Evolutionary conservation across 2,329 filamentous ascomycete genomes (phyloP).

Genomic region (Neophaeococcomyces mojaviensis): DNA sequence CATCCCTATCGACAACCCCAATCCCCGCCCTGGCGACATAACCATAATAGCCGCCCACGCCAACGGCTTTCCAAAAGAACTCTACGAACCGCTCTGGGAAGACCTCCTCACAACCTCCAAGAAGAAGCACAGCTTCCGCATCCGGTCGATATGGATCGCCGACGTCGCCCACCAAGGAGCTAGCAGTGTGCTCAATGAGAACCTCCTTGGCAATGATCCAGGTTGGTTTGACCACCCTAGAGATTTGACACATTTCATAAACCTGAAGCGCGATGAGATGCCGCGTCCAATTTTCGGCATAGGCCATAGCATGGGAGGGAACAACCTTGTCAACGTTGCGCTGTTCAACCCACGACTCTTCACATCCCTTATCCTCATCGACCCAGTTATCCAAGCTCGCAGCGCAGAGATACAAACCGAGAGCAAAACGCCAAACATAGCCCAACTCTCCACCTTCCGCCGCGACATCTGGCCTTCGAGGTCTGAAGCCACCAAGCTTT

Average conservation of each 20-base stretch:
- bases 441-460: conserved; percentile 61
- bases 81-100: conserved; percentile 82
- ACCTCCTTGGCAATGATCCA: conserved; percentile 67
- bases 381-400: conserved; percentile 39
- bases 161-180: conserved; percentile 71
- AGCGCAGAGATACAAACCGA: conserved; percentile 12
- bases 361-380: conserved; percentile 62
- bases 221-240: conserved; percentile 71
- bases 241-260: conserved; percentile 58
- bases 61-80: conserved; percentile 56
- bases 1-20: conserved; percentile 41
- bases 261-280: conserved; percentile 28
- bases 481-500: conserved; percentile 57
- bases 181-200: conserved; percentile 66
- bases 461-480: conserved; percentile 79
- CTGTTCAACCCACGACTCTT: conserved; percentile 66
- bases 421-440: conserved; percentile 38
- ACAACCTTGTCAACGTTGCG: conserved; percentile 47
- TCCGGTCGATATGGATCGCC: conserved; percentile 73
- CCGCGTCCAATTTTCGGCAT: conserved; percentile 63
- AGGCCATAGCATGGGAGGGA: conserved; percentile 77
- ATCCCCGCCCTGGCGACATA: conserved; percentile 40
- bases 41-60: conserved; percentile 50
- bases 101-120: conserved; percentile 55
- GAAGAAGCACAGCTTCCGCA: conserved; percentile 51